A percentile compares a stretch with the other conserved stretches of the same genome.
These are phyloP conservation scores for Ophiostoma ips DNA, from an alignment of 2,329 filamentous ascomycete genomes.

Conservation along the genomic window DNA sequence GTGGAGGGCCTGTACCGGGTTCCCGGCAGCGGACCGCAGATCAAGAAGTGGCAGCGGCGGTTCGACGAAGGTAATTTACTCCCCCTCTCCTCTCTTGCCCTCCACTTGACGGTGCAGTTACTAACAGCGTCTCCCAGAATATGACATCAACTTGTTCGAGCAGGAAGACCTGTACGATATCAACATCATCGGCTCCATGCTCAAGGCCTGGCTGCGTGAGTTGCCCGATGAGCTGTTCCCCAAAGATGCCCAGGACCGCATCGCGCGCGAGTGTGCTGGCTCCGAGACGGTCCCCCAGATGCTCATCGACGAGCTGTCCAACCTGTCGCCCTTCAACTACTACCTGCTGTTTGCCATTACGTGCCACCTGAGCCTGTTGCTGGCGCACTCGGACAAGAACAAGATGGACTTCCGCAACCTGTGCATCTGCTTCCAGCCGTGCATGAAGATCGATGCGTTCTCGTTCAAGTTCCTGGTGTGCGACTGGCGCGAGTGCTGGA, in stretches of 20 bases:
- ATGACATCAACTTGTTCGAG: conserved; percentile 80
- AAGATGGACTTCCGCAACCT: conserved; percentile 96
- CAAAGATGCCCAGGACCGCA: conserved; percentile 64
- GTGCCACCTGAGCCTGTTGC: conserved; percentile 80
- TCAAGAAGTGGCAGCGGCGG: conserved; percentile 83
- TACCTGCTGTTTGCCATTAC: conserved; percentile 96
- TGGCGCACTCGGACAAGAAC: conserved; percentile 88
- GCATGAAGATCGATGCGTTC: conserved; percentile 89
- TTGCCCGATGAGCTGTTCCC: conserved; percentile 91
- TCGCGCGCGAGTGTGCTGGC: conserved; percentile 66
- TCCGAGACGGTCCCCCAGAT: conserved; percentile 70
- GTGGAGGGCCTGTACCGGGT: conserved; percentile 89
- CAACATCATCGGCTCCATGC: conserved; percentile 90
- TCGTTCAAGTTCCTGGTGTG: conserved; percentile 92
- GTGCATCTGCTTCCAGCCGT: conserved; percentile 93
- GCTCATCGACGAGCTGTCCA: conserved; percentile 77
- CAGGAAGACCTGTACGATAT: conserved; percentile 85
- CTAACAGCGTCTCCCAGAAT: conserved; percentile 35
- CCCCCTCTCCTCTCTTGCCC: not conserved
- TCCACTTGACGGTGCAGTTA: conserved; percentile 16
- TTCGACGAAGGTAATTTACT: conserved; percentile 63
- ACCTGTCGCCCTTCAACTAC: conserved; percentile 92
- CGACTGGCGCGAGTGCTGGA: conserved; percentile 95
- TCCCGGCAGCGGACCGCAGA: conserved; percentile 76
- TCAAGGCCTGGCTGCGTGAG: conserved; percentile 91